Conservation (phyloP, 495 filamentous ascomycete species). For the Aspergillus cristatus region DNA sequence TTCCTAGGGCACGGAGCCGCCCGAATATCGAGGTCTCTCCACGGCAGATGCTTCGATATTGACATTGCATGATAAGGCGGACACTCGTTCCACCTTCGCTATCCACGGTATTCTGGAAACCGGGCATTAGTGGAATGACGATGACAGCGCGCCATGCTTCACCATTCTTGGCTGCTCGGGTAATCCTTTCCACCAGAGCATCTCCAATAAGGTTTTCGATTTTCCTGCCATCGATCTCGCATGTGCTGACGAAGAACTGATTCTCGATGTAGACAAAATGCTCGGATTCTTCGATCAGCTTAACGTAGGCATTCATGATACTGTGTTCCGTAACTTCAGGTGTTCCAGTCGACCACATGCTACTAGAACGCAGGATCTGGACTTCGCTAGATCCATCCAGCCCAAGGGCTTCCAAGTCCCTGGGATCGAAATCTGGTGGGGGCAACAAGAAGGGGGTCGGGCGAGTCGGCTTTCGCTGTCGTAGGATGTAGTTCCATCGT, state of each 20-base stretch:
- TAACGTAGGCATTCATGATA: constrained; percentile 92
- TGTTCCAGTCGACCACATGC: constrained; percentile 85
- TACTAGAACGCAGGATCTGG: constrained; percentile 86
- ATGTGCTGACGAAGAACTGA: constrained; percentile 96
- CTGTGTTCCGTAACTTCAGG: constrained; percentile 76
- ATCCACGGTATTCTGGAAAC: constrained; percentile 96
- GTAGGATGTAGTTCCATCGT: constrained; percentile 95
- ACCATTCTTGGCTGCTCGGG: constrained; percentile 69
- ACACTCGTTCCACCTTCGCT: constrained; percentile 89
- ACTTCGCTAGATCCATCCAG: constrained; percentile 91
- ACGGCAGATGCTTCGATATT: constrained; percentile 94
- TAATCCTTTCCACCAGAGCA: constrained; percentile 85
- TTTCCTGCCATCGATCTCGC: constrained; percentile 73
- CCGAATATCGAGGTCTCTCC: constrained; percentile 92
- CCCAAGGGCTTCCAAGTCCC: constrained; percentile 78
- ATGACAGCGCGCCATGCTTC: constrained; percentile 94
- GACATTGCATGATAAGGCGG: constrained; percentile 93
- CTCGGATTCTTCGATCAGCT: constrained; percentile 87
- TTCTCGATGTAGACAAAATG: constrained; percentile 99
- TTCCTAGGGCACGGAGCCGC: constrained; percentile 65
- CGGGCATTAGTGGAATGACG: constrained; percentile 91
- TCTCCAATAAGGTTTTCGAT: constrained; percentile 94
- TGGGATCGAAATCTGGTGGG: constrained; percentile 79
- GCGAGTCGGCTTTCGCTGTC: constrained; percentile 85
- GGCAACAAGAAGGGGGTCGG: constrained; percentile 91